Base-by-base conservation (phyloP, 345 rosid species). In the Syzygium aqueum region DNA sequence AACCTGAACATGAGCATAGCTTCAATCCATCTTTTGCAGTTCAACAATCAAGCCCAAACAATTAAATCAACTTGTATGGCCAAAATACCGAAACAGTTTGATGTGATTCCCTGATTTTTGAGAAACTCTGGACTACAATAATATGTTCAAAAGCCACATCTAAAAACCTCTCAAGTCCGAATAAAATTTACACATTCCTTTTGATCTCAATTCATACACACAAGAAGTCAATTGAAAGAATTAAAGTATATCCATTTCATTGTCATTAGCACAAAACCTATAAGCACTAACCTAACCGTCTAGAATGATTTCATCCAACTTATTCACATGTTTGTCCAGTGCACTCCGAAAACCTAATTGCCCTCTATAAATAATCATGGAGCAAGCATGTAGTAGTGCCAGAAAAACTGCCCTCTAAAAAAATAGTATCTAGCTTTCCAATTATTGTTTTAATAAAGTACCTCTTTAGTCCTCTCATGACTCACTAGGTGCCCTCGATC, bases 401-500 rank as follows among this genome's bases (percentile, higher is more conserved):
- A 54, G 59, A 54, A 22, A 54, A 54, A 54, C 59, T 21, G 11
- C 25, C 59, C 59, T 7, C 11, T 54, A 53, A 19, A 19, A 53
- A 53, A 19, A 53, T 7, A 27, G 25, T 49, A 67, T 46, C 50
- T 25, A 57, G 50, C 28, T 86, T 49, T 50, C 80, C 51, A 8
- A 49, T 57, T 43, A n/a, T 67, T 21, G 37, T 27, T 19, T 28
- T 27, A 61, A 52, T 52, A 67, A 40, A 43, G 57, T 94, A 95
- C 99, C 99, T 96, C 99, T 89, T 92, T 92, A 54, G 93, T 91
- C 88, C 96, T 94, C 94, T 97, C 99, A 77, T 96, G 99, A 91
- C 98, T 95, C 90, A 97, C 96, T 88, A 97, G 94, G 93, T 97
- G 99, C 54, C 98, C 99, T 37, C 99, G 98, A 77, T 94, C 96